phyloP scores from a whole-genome alignment of 305 asterid species.

The Plantago coronopus region DNA sequence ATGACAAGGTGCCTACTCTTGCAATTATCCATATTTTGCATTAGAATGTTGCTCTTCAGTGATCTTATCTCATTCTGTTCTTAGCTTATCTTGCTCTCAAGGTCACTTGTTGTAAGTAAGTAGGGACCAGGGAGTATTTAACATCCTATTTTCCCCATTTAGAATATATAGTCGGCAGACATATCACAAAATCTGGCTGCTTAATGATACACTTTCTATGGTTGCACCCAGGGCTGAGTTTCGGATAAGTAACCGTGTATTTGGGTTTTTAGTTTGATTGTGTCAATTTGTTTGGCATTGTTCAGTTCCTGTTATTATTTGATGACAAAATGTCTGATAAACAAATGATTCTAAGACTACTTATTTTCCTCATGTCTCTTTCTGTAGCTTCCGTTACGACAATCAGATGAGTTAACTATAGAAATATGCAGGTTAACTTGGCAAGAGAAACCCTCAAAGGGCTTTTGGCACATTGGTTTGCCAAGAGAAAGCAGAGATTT shows the following conservation, averaged over 20 bases:
- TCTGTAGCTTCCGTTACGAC: background rate
- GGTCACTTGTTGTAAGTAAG: background rate
- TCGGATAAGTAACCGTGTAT: no score
- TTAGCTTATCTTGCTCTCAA: background rate
- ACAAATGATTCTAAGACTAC: background rate
- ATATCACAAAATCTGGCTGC: no score
- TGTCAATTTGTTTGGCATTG: background rate
- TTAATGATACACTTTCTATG: no score
- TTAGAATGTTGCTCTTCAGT: background rate
- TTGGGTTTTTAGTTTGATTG: no score
- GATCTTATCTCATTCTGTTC: no score
- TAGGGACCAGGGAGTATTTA: no score
- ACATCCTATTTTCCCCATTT: no score
- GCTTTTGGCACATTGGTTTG: conserved; percentile 79
- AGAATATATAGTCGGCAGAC: no score
- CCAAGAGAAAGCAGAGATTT: conserved; percentile 62
- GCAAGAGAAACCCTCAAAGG: conserved; percentile 95
- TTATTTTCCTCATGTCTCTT: background rate
- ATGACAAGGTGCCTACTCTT: conserved; percentile 66
- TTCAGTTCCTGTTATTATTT: background rate
- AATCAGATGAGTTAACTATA: conserved; percentile 2
- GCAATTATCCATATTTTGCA: background rate
- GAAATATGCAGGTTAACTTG: conserved; percentile 60
- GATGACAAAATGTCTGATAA: no score
- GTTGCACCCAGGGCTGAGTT: no score